Evolutionary conservation across 495 filamentous ascomycete genomes (phyloP), one percentile per base, ranked within the genome.

Genomic region (Trichoderma erinaceum): DNA sequence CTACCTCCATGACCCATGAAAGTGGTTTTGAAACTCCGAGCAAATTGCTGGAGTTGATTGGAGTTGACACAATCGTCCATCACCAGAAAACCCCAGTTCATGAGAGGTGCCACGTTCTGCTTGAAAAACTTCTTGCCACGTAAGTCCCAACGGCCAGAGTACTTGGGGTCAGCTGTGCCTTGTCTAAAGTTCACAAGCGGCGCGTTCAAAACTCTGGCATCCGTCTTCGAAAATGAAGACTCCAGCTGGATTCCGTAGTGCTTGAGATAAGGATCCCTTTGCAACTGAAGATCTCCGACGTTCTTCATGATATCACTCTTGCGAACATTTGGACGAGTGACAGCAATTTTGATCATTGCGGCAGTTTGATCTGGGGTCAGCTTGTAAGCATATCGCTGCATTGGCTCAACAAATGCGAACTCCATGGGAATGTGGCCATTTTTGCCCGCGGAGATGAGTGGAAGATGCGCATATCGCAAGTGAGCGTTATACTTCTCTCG

Each of bases 341-440:
- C 85, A 2, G 93, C 92, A 75, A 91, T 92, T 74, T 89, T 92
- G 78, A 99, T 96, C 94, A 99, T 97, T 11, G 84, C 73, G 0
- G 84, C 75, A 0, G 92, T 95, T 82, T 90, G 87, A 0, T 74
- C 72, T 21, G 90, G 85, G 69, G 86, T 86, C 2, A 97, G 79
- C 81, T 96, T 97, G 79, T 79, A 91, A 0, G 83, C 81, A 76
- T 93, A 99, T 0, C 88, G 85, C 78, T 97, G 91, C 64, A 91
- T 88, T 2, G 74, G 68, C 7, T 75, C 65, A 18, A 80, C 68
- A 44, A 75, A 71, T 73, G 92, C 85, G 2, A 91, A 67, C 71
- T 98, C 95, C 80, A 95, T 87, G 2, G 93, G 95, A 69, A 94
- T 91, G 2, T 85, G 72, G 5, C 87, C 86, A 0, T 78, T 85